phyloP scores from a whole-genome alignment of 1,284 basidiomycete genomes.

The Volvariella surrecta region DNA sequence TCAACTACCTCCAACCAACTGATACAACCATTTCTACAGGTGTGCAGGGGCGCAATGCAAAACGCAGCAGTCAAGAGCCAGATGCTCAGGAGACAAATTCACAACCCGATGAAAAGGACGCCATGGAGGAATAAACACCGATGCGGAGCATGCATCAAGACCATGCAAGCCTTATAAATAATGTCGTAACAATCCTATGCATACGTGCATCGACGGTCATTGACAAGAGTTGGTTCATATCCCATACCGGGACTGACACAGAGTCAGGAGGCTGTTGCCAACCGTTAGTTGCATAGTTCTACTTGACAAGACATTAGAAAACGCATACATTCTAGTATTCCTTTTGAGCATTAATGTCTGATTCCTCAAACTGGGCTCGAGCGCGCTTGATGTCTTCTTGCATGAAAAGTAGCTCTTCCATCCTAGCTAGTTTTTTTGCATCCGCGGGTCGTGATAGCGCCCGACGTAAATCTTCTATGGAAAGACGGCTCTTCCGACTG shows the following conservation, averaged over 20 bases:
- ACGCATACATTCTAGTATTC: conserved; percentile 25
- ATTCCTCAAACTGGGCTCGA: conserved; percentile 67
- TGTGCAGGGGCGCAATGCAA: conserved; percentile 41
- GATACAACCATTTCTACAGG: conserved; percentile 24
- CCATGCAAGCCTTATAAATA: neutral
- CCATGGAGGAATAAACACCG: conserved; percentile 50
- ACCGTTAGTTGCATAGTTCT: too few relatives aligned
- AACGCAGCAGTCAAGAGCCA: conserved; percentile 20
- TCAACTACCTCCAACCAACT: too few relatives aligned
- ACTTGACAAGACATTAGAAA: neutral
- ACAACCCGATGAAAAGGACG: conserved; percentile 32
- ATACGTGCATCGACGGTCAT: neutral
- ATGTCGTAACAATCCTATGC: too few relatives aligned
- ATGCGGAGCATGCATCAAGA: neutral
- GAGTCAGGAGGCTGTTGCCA: neutral
- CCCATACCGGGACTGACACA: neutral
- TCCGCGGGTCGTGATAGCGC: conserved; percentile 71
- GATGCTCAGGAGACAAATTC: conserved; percentile 14
- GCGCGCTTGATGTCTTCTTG: conserved; percentile 90
- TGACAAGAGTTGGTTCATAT: neutral
- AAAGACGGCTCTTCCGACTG: conserved; percentile 62
- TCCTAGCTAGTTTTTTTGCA: conserved; percentile 78
- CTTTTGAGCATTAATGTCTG: conserved; percentile 46
- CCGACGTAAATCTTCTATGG: conserved; percentile 75
- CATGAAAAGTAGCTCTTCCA: conserved; percentile 87